These are phyloP conservation scores for Phtheirospermum japonicum DNA, from an alignment of 257 asterid species.

Conservation along the genomic window DNA sequence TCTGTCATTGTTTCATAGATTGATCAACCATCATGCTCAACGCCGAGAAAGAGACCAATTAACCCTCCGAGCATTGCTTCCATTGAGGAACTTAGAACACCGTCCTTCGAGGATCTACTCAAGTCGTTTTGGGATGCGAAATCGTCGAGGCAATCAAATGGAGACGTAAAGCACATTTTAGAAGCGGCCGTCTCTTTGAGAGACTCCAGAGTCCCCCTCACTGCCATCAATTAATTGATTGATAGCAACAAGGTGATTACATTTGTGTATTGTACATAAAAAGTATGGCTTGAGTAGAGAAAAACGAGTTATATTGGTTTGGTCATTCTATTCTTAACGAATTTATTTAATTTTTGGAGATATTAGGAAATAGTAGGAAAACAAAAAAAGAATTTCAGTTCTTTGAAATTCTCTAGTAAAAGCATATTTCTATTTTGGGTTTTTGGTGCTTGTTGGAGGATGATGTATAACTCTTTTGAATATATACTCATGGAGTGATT, in stretches of 20 bases:
- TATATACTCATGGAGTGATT: background rate
- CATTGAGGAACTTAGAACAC: slow-evolving; percentile 87
- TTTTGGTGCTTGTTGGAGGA: slow-evolving; percentile 26
- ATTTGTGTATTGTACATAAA: slow-evolving; percentile 33
- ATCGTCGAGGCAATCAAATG: slow-evolving; percentile 69
- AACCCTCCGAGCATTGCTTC: slow-evolving; percentile 66
- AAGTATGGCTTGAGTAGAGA: slow-evolving; percentile 29
- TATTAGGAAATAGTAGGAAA: slow-evolving; percentile 24
- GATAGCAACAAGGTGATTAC: slow-evolving; percentile 7
- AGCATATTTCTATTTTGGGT: background rate
- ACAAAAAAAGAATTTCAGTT: slow-evolving; percentile 30
- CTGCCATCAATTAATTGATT: slow-evolving; percentile 51
- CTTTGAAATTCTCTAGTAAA: slow-evolving; percentile 30
- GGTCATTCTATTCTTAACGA: slow-evolving; percentile 3
- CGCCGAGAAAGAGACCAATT: slow-evolving; percentile 66
- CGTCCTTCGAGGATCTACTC: slow-evolving; percentile 75
- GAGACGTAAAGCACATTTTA: slow-evolving; percentile 60
- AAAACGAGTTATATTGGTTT: slow-evolving; percentile 16
- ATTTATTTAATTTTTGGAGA: slow-evolving; percentile 19
- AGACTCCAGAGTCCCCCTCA: slow-evolving; percentile 81
- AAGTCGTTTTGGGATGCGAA: slow-evolving; percentile 80
- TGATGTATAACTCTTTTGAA: background rate
- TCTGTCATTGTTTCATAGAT: slow-evolving; percentile 41
- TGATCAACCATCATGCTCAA: slow-evolving; percentile 87
- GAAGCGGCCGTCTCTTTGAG: slow-evolving; percentile 58